A percentile compares a stretch with the other conserved stretches of the same genome.
Evolutionary conservation across 371 early-diverging fungal genomes (phyloP).

Genomic region (Lichtheimia hyalospora): DNA sequence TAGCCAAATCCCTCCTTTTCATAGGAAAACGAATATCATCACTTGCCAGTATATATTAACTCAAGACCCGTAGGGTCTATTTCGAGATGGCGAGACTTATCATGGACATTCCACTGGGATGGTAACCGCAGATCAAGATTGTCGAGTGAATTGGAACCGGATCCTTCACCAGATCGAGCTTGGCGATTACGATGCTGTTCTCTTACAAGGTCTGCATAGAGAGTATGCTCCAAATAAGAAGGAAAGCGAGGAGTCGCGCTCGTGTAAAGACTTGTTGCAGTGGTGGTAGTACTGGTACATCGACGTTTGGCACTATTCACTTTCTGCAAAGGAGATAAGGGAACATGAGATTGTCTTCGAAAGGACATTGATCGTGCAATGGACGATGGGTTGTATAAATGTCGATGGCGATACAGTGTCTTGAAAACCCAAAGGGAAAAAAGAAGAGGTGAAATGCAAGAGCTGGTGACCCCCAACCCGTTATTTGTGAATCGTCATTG

Average conservation of each 20-base stretch:
- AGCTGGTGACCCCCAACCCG: too few species aligned
- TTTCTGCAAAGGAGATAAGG: not conserved
- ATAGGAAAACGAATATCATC: not conserved
- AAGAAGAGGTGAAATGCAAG: too few species aligned
- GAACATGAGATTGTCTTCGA: not conserved
- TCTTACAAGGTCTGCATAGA: conserved; percentile 24
- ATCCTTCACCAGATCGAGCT: not conserved
- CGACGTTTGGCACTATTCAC: not conserved
- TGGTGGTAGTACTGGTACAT: conserved; percentile 7
- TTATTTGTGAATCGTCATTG: too few species aligned
- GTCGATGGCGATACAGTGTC: too few species aligned
- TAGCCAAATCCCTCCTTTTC: not conserved
- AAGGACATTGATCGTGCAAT: not conserved
- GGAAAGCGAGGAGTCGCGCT: conserved; percentile 34
- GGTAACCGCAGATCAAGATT: conserved; percentile 50
- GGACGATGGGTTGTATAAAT: too few species aligned
- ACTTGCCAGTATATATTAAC: conserved; percentile 55
- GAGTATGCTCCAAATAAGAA: conserved; percentile 36
- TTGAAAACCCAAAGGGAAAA: too few species aligned
- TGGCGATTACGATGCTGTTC: conserved; percentile 30
- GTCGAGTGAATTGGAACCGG: conserved; percentile 11
- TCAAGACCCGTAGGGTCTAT: conserved; percentile 55
- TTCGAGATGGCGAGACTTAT: conserved; percentile 59
- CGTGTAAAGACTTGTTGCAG: conserved; percentile 7
- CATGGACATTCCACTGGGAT: conserved; percentile 62